Conservation (phyloP, 257 asterid species). For the Jacaranda copaia region DNA sequence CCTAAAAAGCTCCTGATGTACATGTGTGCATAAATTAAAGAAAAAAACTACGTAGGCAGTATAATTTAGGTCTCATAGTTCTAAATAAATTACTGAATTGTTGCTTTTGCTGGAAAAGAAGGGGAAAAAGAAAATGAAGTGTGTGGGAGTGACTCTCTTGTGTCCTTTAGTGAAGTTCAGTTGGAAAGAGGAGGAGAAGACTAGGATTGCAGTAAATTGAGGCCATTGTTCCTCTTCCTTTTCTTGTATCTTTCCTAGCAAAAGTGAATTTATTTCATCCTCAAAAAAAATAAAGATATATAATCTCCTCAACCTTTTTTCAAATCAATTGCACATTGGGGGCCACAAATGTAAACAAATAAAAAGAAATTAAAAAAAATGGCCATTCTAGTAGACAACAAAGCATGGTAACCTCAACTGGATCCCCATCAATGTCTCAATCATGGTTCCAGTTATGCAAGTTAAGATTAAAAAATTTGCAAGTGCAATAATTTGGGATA, state of each 20-base stretch:
- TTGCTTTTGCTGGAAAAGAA: constrained; percentile 19
- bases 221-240: neutral
- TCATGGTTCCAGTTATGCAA: constrained; percentile 53
- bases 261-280: constrained; percentile 21
- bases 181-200: constrained; percentile 48
- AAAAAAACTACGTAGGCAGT: too few relatives aligned
- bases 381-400: constrained; percentile 55
- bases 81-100: neutral
- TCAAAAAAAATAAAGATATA: constrained; percentile 17
- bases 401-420: constrained; percentile 62
- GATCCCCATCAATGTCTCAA: constrained; percentile 55
- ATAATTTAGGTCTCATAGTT: neutral
- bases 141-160: constrained; percentile 36
- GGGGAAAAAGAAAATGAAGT: neutral
- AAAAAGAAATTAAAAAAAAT: constrained; percentile 17
- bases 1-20: too few relatives aligned
- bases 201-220: constrained; percentile 43
- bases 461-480: constrained; percentile 30
- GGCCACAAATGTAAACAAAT: constrained; percentile 46
- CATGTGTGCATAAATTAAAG: too few relatives aligned
- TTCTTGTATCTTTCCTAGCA: constrained; percentile 6
- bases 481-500: constrained; percentile 57
- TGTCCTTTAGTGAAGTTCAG: constrained; percentile 57
- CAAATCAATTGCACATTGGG: constrained; percentile 48
- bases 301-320: constrained; percentile 41